Percentiles rank a stretch among this genome's conserved stretches.
phyloP scores from a whole-genome alignment of 352 stramenopile species.

The Phytopythium ostracodes region DNA sequence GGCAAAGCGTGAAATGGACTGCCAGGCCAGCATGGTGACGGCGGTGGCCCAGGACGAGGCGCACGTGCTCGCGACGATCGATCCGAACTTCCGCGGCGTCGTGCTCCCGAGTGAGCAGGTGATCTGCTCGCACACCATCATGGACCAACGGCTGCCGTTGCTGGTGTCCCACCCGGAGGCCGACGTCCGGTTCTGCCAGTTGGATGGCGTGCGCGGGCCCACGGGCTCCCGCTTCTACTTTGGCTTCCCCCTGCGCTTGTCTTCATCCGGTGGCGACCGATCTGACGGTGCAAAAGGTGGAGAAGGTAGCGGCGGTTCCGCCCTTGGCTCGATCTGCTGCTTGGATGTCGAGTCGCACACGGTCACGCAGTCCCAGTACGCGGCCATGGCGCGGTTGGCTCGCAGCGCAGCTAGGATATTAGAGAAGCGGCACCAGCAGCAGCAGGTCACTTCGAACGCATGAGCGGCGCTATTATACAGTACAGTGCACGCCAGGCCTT shows the following conservation, averaged over 20 bases:
- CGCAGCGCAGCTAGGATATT: slow-evolving; percentile 44
- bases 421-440: slow-evolving; percentile 10
- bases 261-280: not conserved
- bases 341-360: slow-evolving; percentile 34
- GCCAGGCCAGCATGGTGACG: slow-evolving; percentile 40
- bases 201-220: slow-evolving; percentile 22
- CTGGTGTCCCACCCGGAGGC: slow-evolving; percentile 51
- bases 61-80: slow-evolving; percentile 44
- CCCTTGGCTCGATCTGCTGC: slow-evolving; percentile 56
- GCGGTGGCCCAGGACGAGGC: slow-evolving; percentile 31
- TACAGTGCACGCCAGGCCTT: too few relatives aligned
- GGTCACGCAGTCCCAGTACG: slow-evolving; percentile 56
- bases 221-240: slow-evolving; percentile 52
- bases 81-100: slow-evolving; percentile 21
- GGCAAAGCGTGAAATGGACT: slow-evolving; percentile 41
- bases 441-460: not conserved
- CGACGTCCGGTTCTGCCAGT: slow-evolving; percentile 52
- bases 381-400: slow-evolving; percentile 34
- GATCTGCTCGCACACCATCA: slow-evolving; percentile 57
- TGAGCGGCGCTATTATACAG: too few relatives aligned
- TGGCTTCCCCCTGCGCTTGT: slow-evolving; percentile 43
- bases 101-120: slow-evolving; percentile 39
- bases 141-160: slow-evolving; percentile 43
- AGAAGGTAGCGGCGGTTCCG: slow-evolving; percentile 16
- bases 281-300: not conserved